Conservation (phyloP, 2,329 filamentous ascomycete genomes). For the Neurospora sp. region DNA sequence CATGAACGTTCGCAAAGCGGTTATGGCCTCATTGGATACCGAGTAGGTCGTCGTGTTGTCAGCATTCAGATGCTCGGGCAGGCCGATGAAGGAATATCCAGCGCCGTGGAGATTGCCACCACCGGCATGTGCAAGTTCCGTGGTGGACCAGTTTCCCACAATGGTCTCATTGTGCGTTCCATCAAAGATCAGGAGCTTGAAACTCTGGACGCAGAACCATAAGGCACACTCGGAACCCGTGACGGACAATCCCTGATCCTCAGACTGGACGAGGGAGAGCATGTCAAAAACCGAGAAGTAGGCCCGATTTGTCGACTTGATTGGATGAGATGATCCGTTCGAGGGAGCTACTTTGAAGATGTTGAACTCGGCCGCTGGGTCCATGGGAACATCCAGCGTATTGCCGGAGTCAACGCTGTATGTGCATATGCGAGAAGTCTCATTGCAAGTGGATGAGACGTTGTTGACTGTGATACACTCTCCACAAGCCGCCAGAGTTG, state of each 20-base stretch:
- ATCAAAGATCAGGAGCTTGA: conserved; percentile 20
- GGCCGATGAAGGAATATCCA: conserved; percentile 24
- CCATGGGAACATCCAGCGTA: conserved; percentile 16
- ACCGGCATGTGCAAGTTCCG: conserved; percentile 14
- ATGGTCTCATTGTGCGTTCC: conserved; percentile 19
- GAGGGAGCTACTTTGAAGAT: conserved; percentile 22
- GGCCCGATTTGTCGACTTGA: conserved; percentile 15
- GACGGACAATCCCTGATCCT: conserved; percentile 10
- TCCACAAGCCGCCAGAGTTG: conserved; percentile 27
- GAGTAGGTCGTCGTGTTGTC: conserved; percentile 20
- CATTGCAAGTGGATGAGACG: conserved; percentile 13
- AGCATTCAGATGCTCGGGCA: conserved; percentile 21
- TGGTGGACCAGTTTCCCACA: conserved; percentile 22
- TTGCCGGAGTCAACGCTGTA: conserved; percentile 23
- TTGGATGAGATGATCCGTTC: conserved; percentile 12
- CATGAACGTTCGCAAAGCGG: conserved; percentile 23
- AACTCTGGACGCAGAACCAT: conserved; percentile 28
- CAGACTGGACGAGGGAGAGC: conserved; percentile 20
- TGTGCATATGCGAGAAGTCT: conserved; percentile 18
- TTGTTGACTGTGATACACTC: conserved; percentile 16
- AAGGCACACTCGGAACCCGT: conserved; percentile 24
- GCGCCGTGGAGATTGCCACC: conserved; percentile 18
- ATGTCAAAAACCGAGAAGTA: conserved; percentile 28
- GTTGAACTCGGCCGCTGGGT: conserved; percentile 13
- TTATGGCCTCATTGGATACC: conserved; percentile 23